Evolutionary conservation across 768 basidiomycete genomes (phyloP).

Genomic region (Fomitopsis serialis): DNA sequence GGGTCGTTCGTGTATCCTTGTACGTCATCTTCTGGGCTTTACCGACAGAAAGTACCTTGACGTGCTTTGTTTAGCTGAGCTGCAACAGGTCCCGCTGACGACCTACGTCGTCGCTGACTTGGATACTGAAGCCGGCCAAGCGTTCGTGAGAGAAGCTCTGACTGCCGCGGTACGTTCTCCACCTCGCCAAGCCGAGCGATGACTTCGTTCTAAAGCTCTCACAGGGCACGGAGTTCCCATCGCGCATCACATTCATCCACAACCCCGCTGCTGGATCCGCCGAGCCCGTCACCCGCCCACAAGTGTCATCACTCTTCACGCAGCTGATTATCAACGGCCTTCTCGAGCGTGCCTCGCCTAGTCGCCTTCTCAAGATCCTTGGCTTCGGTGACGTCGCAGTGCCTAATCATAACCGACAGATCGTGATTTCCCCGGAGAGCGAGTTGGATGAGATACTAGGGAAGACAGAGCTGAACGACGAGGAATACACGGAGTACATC

Average conservation of each 20-base stretch:
- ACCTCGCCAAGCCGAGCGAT: background rate
- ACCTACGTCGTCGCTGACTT: slow-evolving; percentile 75
- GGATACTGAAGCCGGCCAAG: slow-evolving; percentile 52
- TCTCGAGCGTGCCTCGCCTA: slow-evolving; percentile 35
- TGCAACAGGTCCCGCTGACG: slow-evolving; percentile 35
- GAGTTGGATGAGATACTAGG: slow-evolving; percentile 29
- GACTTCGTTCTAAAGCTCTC: background rate
- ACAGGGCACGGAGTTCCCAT: slow-evolving; percentile 40
- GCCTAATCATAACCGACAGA: slow-evolving; percentile 29
- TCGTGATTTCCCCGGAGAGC: slow-evolving; percentile 28
- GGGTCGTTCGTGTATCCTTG: slow-evolving; percentile 61
- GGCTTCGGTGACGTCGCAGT: slow-evolving; percentile 18
- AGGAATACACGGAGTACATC: slow-evolving; percentile 38
- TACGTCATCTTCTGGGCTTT: slow-evolving; percentile 27
- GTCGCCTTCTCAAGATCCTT: slow-evolving; percentile 35
- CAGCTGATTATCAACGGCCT: slow-evolving; percentile 40
- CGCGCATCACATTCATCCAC: slow-evolving; percentile 75
- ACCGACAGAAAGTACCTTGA: background rate
- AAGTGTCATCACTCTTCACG: slow-evolving; percentile 42
- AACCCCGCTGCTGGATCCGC: slow-evolving; percentile 40
- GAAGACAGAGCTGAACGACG: slow-evolving; percentile 28
- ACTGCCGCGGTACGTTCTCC: slow-evolving; percentile 49
- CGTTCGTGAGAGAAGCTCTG: slow-evolving; percentile 62
- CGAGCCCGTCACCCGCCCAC: slow-evolving; percentile 15
- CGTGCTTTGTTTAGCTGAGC: slow-evolving; percentile 2